Base-by-base conservation (phyloP, 768 basidiomycete genomes). In the Dioszegia crocea region DNA sequence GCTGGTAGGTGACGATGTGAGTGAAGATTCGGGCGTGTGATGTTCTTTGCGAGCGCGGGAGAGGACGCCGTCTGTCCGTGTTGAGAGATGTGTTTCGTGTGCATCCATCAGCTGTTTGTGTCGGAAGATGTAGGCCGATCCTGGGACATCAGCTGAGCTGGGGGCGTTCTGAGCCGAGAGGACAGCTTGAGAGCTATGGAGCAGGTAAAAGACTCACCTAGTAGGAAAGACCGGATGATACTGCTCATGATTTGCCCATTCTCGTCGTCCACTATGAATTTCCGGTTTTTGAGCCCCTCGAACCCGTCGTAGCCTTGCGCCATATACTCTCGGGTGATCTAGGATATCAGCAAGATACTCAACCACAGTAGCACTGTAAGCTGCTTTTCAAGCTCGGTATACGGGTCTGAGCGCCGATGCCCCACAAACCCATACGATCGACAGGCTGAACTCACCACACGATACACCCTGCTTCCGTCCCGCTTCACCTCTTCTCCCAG, bases 191-290 rank as follows among this genome's bases (percentile, higher is more conserved):
- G n/a, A n/a, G n/a, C n/a, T n/a, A n/a, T n/a, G n/a, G n/a, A n/a
- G n/a, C n/a, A n/a, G n/a, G n/a, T n/a, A n/a, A n/a, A n/a, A n/a
- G 21, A 52, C 73, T 56, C 68, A 88, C 91, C 91, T 41, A 94
- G 82, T 2, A 93, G 79, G 77, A 91, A 93, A 65, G 86, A 86
- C 63, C 91, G 81, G 29, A 93, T 87, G 51, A 94, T 83, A 23
- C 81, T 77, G 70, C 86, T 88, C 83, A 89, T 84, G 61, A 89
- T 78, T 62, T 85, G 82, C 9, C 91, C 91, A 53, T 82, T 82
- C 75, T 96, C 91, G 58, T 90, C 86, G 67, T 92, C 89, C 24
- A 93, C 81, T 39, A 93, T 82, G 65, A 84, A 85, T 58, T 80
- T 80, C 21, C 83, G 80, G 19, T 83, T 84, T 63, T 84, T 84